Percentiles rank a stretch among this genome's conserved stretches.
phyloP scores from a whole-genome alignment of 345 rosid genomes.

The Cardamine resedifolia region DNA sequence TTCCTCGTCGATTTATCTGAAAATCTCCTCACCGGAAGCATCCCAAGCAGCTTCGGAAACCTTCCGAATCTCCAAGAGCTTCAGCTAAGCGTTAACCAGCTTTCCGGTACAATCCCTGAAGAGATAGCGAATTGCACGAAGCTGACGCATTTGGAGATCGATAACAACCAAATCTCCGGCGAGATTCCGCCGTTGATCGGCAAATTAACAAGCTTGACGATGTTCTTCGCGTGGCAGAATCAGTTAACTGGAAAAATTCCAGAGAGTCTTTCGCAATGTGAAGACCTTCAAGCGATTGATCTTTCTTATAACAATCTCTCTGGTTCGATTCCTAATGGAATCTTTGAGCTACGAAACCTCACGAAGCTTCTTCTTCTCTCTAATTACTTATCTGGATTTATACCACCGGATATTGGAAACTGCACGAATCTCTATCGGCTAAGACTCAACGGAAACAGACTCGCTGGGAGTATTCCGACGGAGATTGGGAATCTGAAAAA shows the following conservation, averaged over 20 bases:
- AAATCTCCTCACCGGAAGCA: slow-evolving; percentile 73
- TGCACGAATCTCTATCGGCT: slow-evolving; percentile 68
- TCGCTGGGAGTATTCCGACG: slow-evolving; percentile 70
- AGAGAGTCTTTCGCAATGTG: slow-evolving; percentile 59
- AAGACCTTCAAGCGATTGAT: slow-evolving; percentile 85
- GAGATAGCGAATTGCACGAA: slow-evolving; percentile 68
- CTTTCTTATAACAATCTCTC: slow-evolving; percentile 78
- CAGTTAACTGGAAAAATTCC: slow-evolving; percentile 76
- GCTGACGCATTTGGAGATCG: slow-evolving; percentile 74
- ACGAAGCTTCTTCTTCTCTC: slow-evolving; percentile 80
- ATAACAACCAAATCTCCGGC: slow-evolving; percentile 73
- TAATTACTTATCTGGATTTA: slow-evolving; percentile 70
- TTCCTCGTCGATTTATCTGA: slow-evolving; percentile 69
- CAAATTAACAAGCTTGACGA: slow-evolving; percentile 60
- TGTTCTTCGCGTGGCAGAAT: slow-evolving; percentile 93
- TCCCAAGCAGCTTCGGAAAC: slow-evolving; percentile 74
- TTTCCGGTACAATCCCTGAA: slow-evolving; percentile 71
- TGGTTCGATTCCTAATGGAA: slow-evolving; percentile 65
- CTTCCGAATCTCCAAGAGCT: slow-evolving; percentile 80
- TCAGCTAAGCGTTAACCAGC: slow-evolving; percentile 85
- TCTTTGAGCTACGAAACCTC: slow-evolving; percentile 69
- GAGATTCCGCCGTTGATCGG: slow-evolving; percentile 71
- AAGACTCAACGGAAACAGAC: slow-evolving; percentile 65
- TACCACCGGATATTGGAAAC: slow-evolving; percentile 84
- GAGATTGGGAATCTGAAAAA: slow-evolving; percentile 65